Base-by-base conservation (phyloP, 305 asterid genomes). In the Fraxinus sp. region DNA sequence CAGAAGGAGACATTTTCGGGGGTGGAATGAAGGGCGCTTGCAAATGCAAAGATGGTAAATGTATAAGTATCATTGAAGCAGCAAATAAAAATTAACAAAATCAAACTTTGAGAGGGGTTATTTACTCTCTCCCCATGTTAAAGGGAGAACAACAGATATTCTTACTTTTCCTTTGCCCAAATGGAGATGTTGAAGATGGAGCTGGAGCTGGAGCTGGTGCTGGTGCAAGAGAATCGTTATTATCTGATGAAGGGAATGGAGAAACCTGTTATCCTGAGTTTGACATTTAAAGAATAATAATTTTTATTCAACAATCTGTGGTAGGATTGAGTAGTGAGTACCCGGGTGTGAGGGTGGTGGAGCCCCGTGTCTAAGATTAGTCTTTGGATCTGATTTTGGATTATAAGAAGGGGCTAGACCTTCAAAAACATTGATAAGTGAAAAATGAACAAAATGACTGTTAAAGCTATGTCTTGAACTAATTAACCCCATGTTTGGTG, bases 1-100 rank as follows among this genome's bases (percentile, higher is more conserved):
- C 85, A 76, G 93, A 95, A 84, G 93, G 96, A 85, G 92, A 84
- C 35, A 41, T 85, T 85, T 90, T 89, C 33, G 94, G 96, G 87
- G 95, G 96, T 86, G 89, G 85, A 85, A 82, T 37, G 83, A 81
- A 18, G 20, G 95, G 97, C 86, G 79, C 98, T 95, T 86, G 88
- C 83, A 89, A 81, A 81, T 71, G 77, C 64, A 89, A 86, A 86
- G 64, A 86, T 80, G 30, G 85, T 82, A 14, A 32, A 77, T 70
- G 80, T 82, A 82, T 85, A 75, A 89, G 91, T 57, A 84, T 79
- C 79, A 68, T 64, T 78, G 32, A 35, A 62, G 79, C 75, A 86
- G 75, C 28, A 68, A 74, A 86, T 41, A 28, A 24, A 68, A 82
- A 79, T 82, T 64, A 35, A 41, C 26, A 72, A 70, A 32, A 70